Evolutionary conservation across 2,329 filamentous ascomycete species (phyloP).

Genomic region (Tolypocladium tropicale): DNA sequence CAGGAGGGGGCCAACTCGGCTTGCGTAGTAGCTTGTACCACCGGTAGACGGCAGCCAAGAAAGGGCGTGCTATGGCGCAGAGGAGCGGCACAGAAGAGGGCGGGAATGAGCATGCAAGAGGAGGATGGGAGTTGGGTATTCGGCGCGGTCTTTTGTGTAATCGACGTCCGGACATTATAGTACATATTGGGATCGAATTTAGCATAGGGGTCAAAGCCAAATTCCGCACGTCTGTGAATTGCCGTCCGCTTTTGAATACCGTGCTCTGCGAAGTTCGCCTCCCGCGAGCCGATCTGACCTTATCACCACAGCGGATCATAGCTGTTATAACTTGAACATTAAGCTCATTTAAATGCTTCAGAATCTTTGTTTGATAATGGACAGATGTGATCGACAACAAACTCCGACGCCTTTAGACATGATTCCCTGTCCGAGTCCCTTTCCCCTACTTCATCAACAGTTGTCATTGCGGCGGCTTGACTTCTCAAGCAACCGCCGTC

Average conservation of each 20-base stretch:
- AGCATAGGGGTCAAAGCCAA: not conserved
- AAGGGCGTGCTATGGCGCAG: not conserved
- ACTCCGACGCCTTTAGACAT: conserved; percentile 1
- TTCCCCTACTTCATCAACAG: not conserved
- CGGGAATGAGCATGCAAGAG: not conserved
- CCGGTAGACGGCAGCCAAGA: not conserved
- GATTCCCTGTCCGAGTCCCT: not conserved
- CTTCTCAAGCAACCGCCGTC: conserved; percentile 32
- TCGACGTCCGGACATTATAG: not conserved
- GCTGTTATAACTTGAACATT: not conserved
- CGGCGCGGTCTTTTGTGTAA: not conserved
- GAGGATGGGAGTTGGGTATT: not conserved
- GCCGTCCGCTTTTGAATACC: not conserved
- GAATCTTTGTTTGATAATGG: not conserved
- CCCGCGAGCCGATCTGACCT: not conserved
- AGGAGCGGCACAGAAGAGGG: too few species aligned
- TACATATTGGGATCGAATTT: not conserved
- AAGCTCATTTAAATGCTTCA: not conserved
- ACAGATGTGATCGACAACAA: not conserved
- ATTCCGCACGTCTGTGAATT: not conserved
- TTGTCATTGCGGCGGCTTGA: too few species aligned
- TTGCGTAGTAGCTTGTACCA: not conserved
- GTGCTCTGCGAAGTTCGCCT: not conserved
- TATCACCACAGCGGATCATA: not conserved
- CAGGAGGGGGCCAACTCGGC: not conserved